A percentile compares a stretch with the other conserved stretches of the same genome.
Evolutionary conservation across 2,329 filamentous ascomycete species (phyloP).

Genomic region (Gaeumannomyces sp.): DNA sequence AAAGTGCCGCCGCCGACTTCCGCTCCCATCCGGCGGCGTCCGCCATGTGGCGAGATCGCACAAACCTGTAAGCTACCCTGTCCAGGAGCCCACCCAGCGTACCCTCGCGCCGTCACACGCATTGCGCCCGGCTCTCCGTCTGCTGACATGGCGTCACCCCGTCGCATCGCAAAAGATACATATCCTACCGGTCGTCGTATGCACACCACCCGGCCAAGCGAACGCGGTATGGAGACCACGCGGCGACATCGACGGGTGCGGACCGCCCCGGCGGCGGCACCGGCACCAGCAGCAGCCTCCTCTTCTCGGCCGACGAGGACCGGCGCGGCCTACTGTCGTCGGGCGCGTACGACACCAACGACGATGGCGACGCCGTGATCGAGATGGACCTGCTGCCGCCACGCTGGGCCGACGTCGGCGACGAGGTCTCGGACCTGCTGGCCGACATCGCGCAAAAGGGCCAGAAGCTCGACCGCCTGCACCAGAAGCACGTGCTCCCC

Average conservation of each 20-base stretch:
- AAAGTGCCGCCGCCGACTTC: constrained; percentile 2
- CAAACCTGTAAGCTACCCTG: constrained; percentile 70
- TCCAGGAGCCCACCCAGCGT: constrained; percentile 14
- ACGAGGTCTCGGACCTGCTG: constrained; percentile 83
- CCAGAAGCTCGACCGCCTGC: constrained; percentile 79
- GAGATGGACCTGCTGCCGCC: constrained; percentile 97
- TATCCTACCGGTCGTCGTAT: constrained; percentile 98
- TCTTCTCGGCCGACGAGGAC: constrained; percentile 48
- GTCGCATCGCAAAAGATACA: constrained; percentile 48
- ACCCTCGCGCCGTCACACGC: constrained; percentile 14
- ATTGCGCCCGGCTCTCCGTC: not conserved
- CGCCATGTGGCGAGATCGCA: constrained; percentile 98
- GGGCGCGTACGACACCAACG: constrained; percentile 67
- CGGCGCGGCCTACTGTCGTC: constrained; percentile 77
- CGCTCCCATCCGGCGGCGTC: constrained; percentile 34
- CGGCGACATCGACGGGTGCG: constrained; percentile 53
- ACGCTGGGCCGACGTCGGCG: constrained; percentile 90
- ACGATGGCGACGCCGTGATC: constrained; percentile 91
- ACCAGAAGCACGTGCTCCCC: constrained; percentile 94
- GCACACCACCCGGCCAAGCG: constrained; percentile 89
- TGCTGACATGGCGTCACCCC: constrained; percentile 8
- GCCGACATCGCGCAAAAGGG: constrained; percentile 76
- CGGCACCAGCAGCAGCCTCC: constrained; percentile 32
- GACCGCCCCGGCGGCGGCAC: constrained; percentile 45
- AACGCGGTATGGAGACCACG: constrained; percentile 57